Conservation (phyloP, 371 early-diverging fungal species). For the Circinella minor region DNA sequence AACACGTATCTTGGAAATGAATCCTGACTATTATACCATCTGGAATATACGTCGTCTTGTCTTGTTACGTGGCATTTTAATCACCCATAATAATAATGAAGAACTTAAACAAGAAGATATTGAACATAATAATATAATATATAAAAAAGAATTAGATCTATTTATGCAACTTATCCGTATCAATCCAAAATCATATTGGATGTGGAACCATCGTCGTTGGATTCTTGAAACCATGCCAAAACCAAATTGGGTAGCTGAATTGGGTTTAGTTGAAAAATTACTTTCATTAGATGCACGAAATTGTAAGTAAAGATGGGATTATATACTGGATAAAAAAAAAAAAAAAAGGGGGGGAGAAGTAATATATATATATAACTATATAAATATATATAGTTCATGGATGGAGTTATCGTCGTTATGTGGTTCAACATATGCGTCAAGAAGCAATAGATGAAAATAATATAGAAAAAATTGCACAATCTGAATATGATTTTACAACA, state of each 20-base stretch:
- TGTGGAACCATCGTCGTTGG: conserved; percentile 96
- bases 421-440: conserved; percentile 57
- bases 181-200: conserved; percentile 91
- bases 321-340: no score
- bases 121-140: conserved; percentile 34
- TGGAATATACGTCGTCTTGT: conserved; percentile 89
- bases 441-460: conserved; percentile 27
- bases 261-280: conserved; percentile 76
- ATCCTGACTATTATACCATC: conserved; percentile 89
- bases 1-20: conserved; percentile 70
- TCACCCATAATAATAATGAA: neutral
- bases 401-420: conserved; percentile 92
- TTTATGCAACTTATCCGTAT: conserved; percentile 66
- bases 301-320: conserved; percentile 61
- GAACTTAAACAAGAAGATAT: neutral
- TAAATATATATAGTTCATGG: conserved; percentile 77
- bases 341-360: neutral
- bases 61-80: conserved; percentile 47
- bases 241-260: conserved; percentile 82
- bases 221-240: conserved; percentile 74
- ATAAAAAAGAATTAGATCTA: conserved; percentile 65
- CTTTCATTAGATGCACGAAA: conserved; percentile 89
- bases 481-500: conserved; percentile 86
- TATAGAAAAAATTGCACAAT: conserved; percentile 27
- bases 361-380: neutral